Evolutionary conservation across 1,139 yeast genomes (phyloP).

Genomic region (Yamadazyma taylorii): DNA sequence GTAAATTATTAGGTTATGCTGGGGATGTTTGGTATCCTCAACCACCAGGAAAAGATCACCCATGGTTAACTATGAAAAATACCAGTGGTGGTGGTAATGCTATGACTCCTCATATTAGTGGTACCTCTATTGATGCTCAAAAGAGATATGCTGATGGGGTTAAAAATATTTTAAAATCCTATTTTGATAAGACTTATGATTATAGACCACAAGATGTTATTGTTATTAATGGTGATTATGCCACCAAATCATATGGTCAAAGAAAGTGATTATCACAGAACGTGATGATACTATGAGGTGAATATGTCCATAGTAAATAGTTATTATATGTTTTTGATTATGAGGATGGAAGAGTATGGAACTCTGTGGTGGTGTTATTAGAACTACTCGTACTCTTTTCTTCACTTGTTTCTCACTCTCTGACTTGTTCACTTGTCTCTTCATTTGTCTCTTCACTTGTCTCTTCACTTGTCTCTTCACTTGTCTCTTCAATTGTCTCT

Average conservation of each 20-base stretch:
- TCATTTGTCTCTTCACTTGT: neutral
- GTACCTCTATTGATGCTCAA: slow-evolving; percentile 81
- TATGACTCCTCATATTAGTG: slow-evolving; percentile 83
- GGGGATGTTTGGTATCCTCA: slow-evolving; percentile 86
- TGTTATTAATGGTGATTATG: slow-evolving; percentile 69
- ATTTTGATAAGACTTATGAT: slow-evolving; percentile 60
- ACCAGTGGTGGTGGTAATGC: slow-evolving; percentile 75
- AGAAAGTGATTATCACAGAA: too few species aligned
- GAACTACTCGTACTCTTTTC: too few species aligned
- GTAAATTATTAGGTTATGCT: slow-evolving; percentile 76
- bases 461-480: too few species aligned
- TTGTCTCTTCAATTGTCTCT: too few species aligned
- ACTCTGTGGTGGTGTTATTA: too few species aligned
- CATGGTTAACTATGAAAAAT: slow-evolving; percentile 73
- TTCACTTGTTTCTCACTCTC: too few species aligned
- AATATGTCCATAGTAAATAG: too few species aligned
- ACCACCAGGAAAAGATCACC: slow-evolving; percentile 76
- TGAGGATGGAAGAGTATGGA: too few species aligned
- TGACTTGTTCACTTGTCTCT: too few species aligned
- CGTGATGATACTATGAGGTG: too few species aligned
- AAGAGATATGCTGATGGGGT: slow-evolving; percentile 71
- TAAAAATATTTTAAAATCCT: slow-evolving; percentile 60
- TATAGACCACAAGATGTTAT: slow-evolving; percentile 76
- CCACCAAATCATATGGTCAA: slow-evolving; percentile 70
- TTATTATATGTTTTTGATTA: too few species aligned